Evolutionary conservation across 441 rosid genomes (phyloP), one percentile per base, ranked within the genome.

Genomic region (Populus trichocarpa): DNA sequence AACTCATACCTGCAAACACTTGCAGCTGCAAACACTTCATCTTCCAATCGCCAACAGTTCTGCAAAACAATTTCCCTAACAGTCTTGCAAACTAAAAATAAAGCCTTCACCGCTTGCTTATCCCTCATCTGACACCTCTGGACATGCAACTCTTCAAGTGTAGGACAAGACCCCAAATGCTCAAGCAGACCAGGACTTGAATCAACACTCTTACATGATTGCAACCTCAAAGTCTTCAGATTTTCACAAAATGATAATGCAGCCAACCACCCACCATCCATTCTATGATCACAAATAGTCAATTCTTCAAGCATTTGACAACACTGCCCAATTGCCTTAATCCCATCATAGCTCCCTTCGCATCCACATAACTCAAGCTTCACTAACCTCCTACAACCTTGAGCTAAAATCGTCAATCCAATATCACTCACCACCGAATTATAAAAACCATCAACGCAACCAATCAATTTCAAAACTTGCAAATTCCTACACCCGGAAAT

Each of bases 11-110:
- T 89, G 83, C 93, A 93, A 72, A 86, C 61, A 74, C 84, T 83
- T 8, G 92, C 91, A 23, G 82, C 59, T 78, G 86, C 76, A 81
- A 93, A 90, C 23, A 84, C 80, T 46, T 89, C 93, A 80, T 93
- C 89, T 10, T 87, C 91, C 79, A 93, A 81, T 72, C 97, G 94
- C 97, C 95, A 93, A 83, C 95, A 92, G 78, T 92, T 85, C 69
- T 85, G 92, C 23, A 92, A 70, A 82, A 83, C 84, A 72, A 93
- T 84, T 73, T 90, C 94, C 81, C 89, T 84, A 71, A 89, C 94
- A 74, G 82, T 73, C 79, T 79, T 77, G 71, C 98, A 90, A 75
- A 93, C 92, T 74, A 81, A 71, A 86, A 89, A 88, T 83, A 92
- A 70, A 22, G 95, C 92, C 70, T 85, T 84, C 53, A 83, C 74